These are phyloP conservation scores for Aspergillus bertholletiae DNA, from an alignment of 495 filamentous ascomycete genomes.

Conservation along the genomic window DNA sequence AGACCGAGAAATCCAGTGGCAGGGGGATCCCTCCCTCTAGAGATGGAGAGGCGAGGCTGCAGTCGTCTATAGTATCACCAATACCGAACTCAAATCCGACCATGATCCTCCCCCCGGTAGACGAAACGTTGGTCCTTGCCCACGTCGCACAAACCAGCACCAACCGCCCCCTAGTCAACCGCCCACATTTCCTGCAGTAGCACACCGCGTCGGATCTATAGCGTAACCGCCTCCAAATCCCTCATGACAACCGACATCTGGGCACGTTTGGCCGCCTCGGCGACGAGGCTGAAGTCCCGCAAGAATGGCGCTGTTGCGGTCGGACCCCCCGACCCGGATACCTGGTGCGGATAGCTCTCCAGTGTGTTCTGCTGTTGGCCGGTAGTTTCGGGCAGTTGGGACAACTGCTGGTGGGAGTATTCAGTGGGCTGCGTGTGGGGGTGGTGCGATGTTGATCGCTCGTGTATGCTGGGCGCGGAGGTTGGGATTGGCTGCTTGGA, in stretches of 20 bases:
- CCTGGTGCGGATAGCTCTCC: conserved; percentile 28
- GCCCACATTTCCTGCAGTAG: too few relatives aligned
- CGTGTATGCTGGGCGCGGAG: too few relatives aligned
- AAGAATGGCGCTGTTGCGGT: conserved; percentile 60
- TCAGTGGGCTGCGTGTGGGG: background rate
- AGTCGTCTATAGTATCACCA: too few relatives aligned
- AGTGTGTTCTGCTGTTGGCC: conserved; percentile 13
- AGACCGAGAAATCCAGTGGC: too few relatives aligned
- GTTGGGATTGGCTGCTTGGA: background rate
- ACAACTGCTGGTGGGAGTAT: background rate
- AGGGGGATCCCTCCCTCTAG: too few relatives aligned
- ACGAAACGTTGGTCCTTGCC: too few relatives aligned
- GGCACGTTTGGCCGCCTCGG: conserved; percentile 92
- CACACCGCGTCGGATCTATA: too few relatives aligned
- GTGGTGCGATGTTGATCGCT: background rate
- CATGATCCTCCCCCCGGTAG: too few relatives aligned
- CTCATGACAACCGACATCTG: conserved; percentile 84
- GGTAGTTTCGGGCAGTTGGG: background rate
- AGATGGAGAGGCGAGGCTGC: too few relatives aligned
- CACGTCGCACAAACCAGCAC: too few relatives aligned
- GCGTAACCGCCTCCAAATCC: conserved; percentile 61
- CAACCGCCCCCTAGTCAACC: too few relatives aligned
- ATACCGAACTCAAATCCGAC: too few relatives aligned
- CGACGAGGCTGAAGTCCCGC: conserved; percentile 78
- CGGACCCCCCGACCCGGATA: conserved; percentile 39